Conservation (phyloP, 352 stramenopile genomes). For the Saprolegnia parasitica region DNA sequence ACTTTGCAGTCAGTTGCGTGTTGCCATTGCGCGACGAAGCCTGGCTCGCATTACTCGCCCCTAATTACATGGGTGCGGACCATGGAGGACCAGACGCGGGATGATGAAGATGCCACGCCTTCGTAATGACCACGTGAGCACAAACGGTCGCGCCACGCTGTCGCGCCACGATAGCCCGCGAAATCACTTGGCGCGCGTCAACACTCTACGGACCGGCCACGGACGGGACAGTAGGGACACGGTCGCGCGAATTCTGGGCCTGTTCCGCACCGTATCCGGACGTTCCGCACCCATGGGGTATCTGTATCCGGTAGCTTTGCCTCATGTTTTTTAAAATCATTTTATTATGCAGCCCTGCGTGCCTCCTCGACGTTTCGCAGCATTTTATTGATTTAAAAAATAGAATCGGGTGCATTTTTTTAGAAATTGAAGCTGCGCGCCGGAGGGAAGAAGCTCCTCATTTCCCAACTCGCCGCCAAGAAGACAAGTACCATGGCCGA, state of each 20-base stretch:
- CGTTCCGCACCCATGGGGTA: background rate
- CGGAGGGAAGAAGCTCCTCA: background rate
- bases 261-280: background rate
- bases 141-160: no score
- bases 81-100: background rate
- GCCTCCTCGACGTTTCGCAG: slow-evolving; percentile 8
- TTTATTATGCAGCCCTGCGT: background rate
- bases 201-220: slow-evolving; percentile 1
- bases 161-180: no score
- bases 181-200: slow-evolving; percentile 12
- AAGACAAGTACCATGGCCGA: slow-evolving; percentile 8
- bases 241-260: background rate
- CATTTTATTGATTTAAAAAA: background rate
- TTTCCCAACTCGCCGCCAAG: background rate
- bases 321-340: no score
- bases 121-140: slow-evolving; percentile 3
- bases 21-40: no score
- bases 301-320: no score
- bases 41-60: background rate
- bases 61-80: background rate
- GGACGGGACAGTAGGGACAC: background rate
- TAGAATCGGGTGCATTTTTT: background rate
- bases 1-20: no score
- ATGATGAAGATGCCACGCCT: background rate
- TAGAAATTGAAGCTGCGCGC: background rate